These are phyloP conservation scores for Peronosclerospora sorghi DNA, from an alignment of 352 stramenopile species.

Conservation along the genomic window DNA sequence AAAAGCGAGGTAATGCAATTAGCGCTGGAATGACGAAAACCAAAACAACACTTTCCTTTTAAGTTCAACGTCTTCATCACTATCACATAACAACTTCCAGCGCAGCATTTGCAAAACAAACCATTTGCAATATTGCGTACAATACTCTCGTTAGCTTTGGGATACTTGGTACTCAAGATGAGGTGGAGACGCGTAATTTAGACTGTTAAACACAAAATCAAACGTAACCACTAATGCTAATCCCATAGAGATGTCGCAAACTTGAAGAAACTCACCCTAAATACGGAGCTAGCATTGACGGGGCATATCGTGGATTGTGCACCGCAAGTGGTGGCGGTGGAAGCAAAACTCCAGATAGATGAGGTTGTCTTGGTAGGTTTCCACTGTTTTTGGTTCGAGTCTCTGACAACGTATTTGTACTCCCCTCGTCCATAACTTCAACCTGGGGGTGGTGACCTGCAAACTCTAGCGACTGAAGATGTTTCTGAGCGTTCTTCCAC, in stretches of 20 bases:
- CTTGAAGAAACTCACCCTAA: slow-evolving; percentile 33
- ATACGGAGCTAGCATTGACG: slow-evolving; percentile 53
- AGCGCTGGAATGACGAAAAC: slow-evolving; percentile 31
- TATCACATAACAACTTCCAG: background rate
- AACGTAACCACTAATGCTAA: background rate
- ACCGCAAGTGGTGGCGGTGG: slow-evolving; percentile 19
- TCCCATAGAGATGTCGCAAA: background rate
- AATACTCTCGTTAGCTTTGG: slow-evolving; percentile 57
- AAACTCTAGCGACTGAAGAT: slow-evolving; percentile 38
- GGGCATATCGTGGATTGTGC: slow-evolving; percentile 12
- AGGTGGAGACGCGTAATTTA: slow-evolving; percentile 77
- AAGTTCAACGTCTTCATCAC: background rate
- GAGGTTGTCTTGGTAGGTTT: slow-evolving; percentile 8
- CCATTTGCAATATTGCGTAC: slow-evolving; percentile 84
- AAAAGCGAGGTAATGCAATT: slow-evolving; percentile 78
- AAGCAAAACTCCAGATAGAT: slow-evolving; percentile 19
- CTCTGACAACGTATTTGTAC: slow-evolving; percentile 2
- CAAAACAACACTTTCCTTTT: background rate
- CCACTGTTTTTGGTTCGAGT: background rate
- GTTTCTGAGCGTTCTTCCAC: slow-evolving; percentile 26
- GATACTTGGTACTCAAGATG: slow-evolving; percentile 84
- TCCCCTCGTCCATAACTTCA: slow-evolving; percentile 12
- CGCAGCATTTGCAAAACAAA: slow-evolving; percentile 12
- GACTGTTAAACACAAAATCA: slow-evolving; percentile 18
- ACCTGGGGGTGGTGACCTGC: slow-evolving; percentile 38